Evolutionary conservation across 306 rosid genomes (phyloP), one percentile per base, ranked within the genome.

Genomic region (Sechiopsis laciniata): DNA sequence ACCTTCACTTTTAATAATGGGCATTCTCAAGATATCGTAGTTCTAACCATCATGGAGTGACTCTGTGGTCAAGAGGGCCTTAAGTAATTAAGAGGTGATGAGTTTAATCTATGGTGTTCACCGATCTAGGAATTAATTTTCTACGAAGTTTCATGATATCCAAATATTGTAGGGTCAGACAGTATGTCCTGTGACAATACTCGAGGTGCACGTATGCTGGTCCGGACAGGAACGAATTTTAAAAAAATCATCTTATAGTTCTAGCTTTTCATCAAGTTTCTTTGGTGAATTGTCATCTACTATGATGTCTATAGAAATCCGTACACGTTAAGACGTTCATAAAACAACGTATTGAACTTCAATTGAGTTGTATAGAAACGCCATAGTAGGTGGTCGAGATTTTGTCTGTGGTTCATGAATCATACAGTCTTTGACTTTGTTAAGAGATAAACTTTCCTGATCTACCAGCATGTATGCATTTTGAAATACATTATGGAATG

Each of bases 211-310:
- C 42, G 42, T 37, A 37, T 3, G 5, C 42, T 32, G 37, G 37
- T 5, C 5, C 5, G 37, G 37, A 32, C 37, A 32, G n/a, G n/a
- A n/a, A n/a, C n/a, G n/a, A n/a, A n/a, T n/a, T n/a, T n/a, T n/a
- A n/a, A n/a, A 4, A 37, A 37, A 37, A 37, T 0, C 5, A 37
- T 40, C 37, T 21, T 20, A 14, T 67, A 6, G 19, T 67, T 46
- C 20, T 46, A 40, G 32, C 54, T 65, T 10, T 67, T 54, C 55
- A 19, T 10, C 10, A 40, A 42, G 21, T 64, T 64, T n/a, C 51
- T 64, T 64, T 64, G 53, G 13, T n/a, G 53, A 64, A 64, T 8
- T 64, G 26, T 64, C 15, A 42, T 67, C 56, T 45, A 67, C 12
- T 2, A 16, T 6, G 5, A 22, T 3, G 11, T 62, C 22, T 14